Percentiles rank a stretch among this genome's conserved stretches.
Conservation (phyloP, 345 rosid genomes). For the Clarkia xantiana region DNA sequence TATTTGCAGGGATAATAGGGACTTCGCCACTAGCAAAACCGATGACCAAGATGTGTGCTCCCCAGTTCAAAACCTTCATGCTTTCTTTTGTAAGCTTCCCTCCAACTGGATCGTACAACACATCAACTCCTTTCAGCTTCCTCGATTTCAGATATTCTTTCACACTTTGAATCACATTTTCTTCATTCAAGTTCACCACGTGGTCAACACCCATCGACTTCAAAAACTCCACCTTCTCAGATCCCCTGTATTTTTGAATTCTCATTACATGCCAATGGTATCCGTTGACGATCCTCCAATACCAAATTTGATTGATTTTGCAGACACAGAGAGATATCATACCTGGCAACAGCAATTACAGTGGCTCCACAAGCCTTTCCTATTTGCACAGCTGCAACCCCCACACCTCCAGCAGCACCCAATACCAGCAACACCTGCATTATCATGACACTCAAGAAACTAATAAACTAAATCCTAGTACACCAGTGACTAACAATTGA, state of each 20-base stretch:
- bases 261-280: too few relatives aligned
- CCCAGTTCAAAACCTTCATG: constrained; percentile 80
- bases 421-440: constrained; percentile 72
- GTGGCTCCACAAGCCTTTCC: constrained; percentile 77
- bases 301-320: neutral
- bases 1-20: constrained; percentile 71
- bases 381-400: constrained; percentile 82
- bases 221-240: constrained; percentile 54
- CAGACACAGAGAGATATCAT: neutral
- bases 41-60: constrained; percentile 79
- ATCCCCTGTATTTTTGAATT: constrained; percentile 32
- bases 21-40: constrained; percentile 91
- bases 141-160: constrained; percentile 60
- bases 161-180: constrained; percentile 48
- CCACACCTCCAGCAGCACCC: constrained; percentile 99
- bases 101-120: constrained; percentile 83
- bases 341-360: constrained; percentile 89
- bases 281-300: too few relatives aligned
- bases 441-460: neutral
- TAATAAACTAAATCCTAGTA: neutral
- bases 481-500: neutral
- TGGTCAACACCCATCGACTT: constrained; percentile 75
- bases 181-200: constrained; percentile 56
- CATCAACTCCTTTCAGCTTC: constrained; percentile 77
- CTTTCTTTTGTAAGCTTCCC: constrained; percentile 62